A percentile compares a stretch with the other conserved stretches of the same genome.
These are phyloP conservation scores for Boletus patriciae DNA, from an alignment of 768 basidiomycete species.

Conservation along the genomic window DNA sequence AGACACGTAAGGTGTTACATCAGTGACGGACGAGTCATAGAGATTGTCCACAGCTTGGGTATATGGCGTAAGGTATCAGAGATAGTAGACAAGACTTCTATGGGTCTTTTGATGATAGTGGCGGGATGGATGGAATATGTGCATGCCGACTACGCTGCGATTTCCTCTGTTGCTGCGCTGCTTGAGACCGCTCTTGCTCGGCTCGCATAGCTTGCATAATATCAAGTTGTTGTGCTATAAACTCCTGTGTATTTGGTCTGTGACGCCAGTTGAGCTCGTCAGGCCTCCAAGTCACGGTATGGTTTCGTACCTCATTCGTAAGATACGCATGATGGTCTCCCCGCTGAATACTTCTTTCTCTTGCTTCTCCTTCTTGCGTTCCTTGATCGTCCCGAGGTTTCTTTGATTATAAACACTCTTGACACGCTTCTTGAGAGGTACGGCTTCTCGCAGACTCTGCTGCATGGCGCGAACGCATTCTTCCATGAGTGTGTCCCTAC, in stretches of 20 bases:
- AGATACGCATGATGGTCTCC: conserved; percentile 91
- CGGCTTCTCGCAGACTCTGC: conserved; percentile 70
- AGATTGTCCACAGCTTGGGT: conserved; percentile 17
- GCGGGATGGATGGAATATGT: conserved; percentile 28
- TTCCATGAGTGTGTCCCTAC: conserved; percentile 82
- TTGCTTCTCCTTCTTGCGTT: conserved; percentile 86
- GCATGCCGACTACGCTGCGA: conserved; percentile 51
- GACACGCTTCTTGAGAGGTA: conserved; percentile 80
- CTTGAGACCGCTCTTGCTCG: conserved; percentile 74
- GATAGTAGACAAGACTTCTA: conserved; percentile 9
- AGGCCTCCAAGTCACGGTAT: neutral
- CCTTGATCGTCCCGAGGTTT: conserved; percentile 94
- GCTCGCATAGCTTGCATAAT: conserved; percentile 81
- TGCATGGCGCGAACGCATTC: conserved; percentile 97
- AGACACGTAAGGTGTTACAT: neutral
- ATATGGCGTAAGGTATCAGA: conserved; percentile 29
- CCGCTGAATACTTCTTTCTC: conserved; percentile 74
- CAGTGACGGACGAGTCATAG: conserved; percentile 2
- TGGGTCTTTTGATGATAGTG: conserved; percentile 27
- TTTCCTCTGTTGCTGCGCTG: conserved; percentile 58
- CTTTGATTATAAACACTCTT: conserved; percentile 93
- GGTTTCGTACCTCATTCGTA: conserved; percentile 84
- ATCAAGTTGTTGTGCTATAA: conserved; percentile 83
- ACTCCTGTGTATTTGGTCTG: conserved; percentile 80
- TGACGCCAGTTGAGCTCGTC: conserved; percentile 1